A percentile compares a stretch with the other conserved stretches of the same genome.
phyloP scores from a whole-genome alignment of 2,329 filamentous ascomycete species.

The Diaporthe velutina region DNA sequence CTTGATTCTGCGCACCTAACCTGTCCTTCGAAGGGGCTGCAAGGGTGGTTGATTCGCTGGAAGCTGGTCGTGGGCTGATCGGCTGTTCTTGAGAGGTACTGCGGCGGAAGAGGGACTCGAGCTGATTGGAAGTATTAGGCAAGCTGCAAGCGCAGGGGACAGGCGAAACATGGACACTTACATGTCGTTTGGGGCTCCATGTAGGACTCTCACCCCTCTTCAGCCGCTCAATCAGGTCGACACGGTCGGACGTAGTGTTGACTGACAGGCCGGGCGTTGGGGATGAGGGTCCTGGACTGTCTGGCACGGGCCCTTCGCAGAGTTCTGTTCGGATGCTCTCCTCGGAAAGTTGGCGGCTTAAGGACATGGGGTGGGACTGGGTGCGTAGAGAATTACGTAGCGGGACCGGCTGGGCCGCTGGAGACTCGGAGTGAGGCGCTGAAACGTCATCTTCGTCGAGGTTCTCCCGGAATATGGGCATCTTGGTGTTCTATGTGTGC shows the following conservation, averaged over 20 bases:
- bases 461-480: slow-evolving; percentile 39
- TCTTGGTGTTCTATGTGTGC: slow-evolving; percentile 12
- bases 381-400: slow-evolving; percentile 7
- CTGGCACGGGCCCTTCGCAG: slow-evolving; percentile 68
- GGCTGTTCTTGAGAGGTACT: slow-evolving; percentile 52
- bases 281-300: slow-evolving; percentile 50
- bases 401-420: slow-evolving; percentile 11
- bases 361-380: slow-evolving; percentile 23
- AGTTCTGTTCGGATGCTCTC: slow-evolving; percentile 73
- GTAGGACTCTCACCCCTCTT: slow-evolving; percentile 83
- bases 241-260: slow-evolving; percentile 69
- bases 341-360: slow-evolving; percentile 62
- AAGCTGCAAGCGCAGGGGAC: background rate
- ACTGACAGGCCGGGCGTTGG: slow-evolving; percentile 48
- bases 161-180: slow-evolving; percentile 48
- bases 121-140: slow-evolving; percentile 46
- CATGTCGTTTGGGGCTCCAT: slow-evolving; percentile 77
- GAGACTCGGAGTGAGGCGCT: slow-evolving; percentile 26
- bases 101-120: slow-evolving; percentile 56
- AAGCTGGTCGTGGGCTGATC: slow-evolving; percentile 51
- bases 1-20: slow-evolving; percentile 43
- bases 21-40: slow-evolving; percentile 64
- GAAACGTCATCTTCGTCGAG: slow-evolving; percentile 34
- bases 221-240: slow-evolving; percentile 85
- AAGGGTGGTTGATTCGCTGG: slow-evolving; percentile 53